These are phyloP conservation scores for Pythium oligandrum DNA, from an alignment of 352 stramenopile species.

Conservation along the genomic window DNA sequence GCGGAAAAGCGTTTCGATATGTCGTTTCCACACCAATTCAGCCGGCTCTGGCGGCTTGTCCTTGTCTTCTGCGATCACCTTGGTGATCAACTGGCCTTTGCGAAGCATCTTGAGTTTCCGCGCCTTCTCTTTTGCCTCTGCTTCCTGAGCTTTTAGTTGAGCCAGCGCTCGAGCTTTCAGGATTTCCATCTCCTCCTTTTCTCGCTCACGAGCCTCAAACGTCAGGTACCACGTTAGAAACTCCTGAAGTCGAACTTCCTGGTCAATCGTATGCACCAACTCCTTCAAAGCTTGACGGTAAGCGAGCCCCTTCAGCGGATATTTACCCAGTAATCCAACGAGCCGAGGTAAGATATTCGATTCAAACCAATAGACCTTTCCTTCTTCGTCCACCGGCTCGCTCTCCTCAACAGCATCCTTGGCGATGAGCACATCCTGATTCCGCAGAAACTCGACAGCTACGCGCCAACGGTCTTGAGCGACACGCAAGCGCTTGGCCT, in stretches of 20 bases:
- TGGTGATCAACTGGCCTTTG: conserved; percentile 27
- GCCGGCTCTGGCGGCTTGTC: conserved; percentile 5
- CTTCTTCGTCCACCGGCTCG: background rate
- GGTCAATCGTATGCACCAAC: conserved; percentile 30
- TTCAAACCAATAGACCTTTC: conserved; percentile 29
- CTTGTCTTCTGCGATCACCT: conserved; percentile 11
- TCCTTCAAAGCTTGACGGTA: conserved; percentile 45
- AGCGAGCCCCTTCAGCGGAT: conserved; percentile 41
- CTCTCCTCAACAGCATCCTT: background rate
- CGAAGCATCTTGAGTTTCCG: conserved; percentile 28
- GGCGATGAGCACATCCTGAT: conserved; percentile 29
- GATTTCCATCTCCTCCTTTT: conserved; percentile 40
- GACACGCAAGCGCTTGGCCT: conserved; percentile 22
- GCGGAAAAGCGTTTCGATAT: conserved; percentile 39
- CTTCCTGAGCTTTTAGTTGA: conserved; percentile 32
- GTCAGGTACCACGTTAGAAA: conserved; percentile 53
- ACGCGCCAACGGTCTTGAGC: conserved; percentile 10
- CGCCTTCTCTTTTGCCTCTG: conserved; percentile 35
- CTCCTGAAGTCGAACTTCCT: conserved; percentile 37
- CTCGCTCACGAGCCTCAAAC: conserved; percentile 40
- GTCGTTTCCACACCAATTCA: conserved; percentile 16
- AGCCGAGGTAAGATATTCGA: conserved; percentile 56
- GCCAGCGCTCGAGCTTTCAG: conserved; percentile 39
- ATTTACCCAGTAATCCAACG: conserved; percentile 41
- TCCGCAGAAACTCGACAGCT: conserved; percentile 39